Conservation (phyloP, 768 basidiomycete genomes). For the Lyophyllum semitale region DNA sequence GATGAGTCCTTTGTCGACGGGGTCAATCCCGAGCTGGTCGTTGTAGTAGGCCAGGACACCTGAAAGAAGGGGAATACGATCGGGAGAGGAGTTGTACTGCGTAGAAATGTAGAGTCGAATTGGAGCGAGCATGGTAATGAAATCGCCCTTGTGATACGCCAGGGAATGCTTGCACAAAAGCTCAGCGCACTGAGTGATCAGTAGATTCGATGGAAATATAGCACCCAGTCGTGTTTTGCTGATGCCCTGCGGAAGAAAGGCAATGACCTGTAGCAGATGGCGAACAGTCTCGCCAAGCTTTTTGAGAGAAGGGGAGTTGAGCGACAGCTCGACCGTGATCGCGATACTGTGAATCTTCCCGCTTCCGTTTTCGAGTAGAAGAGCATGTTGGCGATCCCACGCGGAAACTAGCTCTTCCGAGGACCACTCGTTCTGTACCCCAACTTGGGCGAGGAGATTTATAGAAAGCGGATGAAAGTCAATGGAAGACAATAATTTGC, state of each 20-base stretch:
- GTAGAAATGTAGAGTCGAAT: constrained; percentile 12
- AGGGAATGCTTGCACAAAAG: constrained; percentile 11
- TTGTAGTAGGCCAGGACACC: constrained; percentile 1
- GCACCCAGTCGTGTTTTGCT: not conserved
- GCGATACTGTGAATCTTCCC: constrained; percentile 12
- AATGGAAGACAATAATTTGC: constrained; percentile 6
- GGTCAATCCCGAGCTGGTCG: not conserved
- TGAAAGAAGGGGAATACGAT: not conserved
- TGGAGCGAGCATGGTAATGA: constrained; percentile 15
- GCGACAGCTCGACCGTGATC: constrained; percentile 9
- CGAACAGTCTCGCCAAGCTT: not conserved
- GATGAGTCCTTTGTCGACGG: not conserved
- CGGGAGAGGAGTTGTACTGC: not conserved
- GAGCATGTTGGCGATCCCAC: constrained; percentile 12
- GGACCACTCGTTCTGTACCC: constrained; percentile 14
- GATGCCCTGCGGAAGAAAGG: constrained; percentile 13
- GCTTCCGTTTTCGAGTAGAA: constrained; percentile 5
- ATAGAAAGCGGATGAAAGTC: constrained; percentile 18
- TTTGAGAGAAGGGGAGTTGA: constrained; percentile 11
- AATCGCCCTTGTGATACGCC: constrained; percentile 4
- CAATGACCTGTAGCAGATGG: constrained; percentile 6
- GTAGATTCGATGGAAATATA: not conserved
- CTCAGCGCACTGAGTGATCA: constrained; percentile 1
- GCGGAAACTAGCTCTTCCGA: constrained; percentile 4
- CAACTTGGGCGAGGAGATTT: constrained; percentile 14